These are phyloP conservation scores for Simplicillium sp. DNA, from an alignment of 2,329 filamentous ascomycete species.

Conservation along the genomic window DNA sequence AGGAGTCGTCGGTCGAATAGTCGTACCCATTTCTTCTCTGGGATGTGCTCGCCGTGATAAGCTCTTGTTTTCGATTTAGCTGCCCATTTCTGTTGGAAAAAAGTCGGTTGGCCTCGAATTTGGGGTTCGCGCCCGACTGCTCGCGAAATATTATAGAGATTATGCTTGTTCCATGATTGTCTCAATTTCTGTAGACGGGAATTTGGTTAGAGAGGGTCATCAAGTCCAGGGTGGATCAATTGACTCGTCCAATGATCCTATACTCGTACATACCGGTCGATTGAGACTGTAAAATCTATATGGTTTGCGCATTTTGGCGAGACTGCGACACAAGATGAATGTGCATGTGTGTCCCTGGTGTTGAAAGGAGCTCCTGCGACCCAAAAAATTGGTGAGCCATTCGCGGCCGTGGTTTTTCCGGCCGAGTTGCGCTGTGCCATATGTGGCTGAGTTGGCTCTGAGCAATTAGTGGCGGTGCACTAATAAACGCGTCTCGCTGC, in stretches of 20 bases:
- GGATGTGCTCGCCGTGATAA: conserved; percentile 93
- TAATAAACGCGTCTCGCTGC: conserved; percentile 17
- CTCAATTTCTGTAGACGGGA: conserved; percentile 66
- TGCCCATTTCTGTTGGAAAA: conserved; percentile 97
- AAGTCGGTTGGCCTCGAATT: conserved; percentile 44
- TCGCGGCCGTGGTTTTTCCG: conserved; percentile 17
- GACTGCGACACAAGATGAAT: conserved; percentile 14
- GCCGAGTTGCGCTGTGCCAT: not conserved
- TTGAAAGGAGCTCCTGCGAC: conserved; percentile 4
- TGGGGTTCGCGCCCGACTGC: conserved; percentile 19
- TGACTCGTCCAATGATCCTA: not conserved
- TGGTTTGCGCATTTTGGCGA: conserved; percentile 43
- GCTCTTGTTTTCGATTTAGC: conserved; percentile 75
- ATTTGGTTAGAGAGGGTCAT: not conserved
- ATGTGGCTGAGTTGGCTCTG: too few species aligned
- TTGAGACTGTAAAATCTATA: conserved; percentile 57
- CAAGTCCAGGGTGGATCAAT: not conserved
- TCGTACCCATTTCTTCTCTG: conserved; percentile 86
- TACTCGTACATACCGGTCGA: conserved; percentile 45
- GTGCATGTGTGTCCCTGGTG: conserved; percentile 1
- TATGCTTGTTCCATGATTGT: conserved; percentile 96
- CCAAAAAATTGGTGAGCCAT: conserved; percentile 21
- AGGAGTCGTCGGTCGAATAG: conserved; percentile 80
- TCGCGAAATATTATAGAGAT: conserved; percentile 74
- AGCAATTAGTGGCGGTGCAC: conserved; percentile 10